Conservation (phyloP, 441 rosid species). For the Populus hybrid region DNA sequence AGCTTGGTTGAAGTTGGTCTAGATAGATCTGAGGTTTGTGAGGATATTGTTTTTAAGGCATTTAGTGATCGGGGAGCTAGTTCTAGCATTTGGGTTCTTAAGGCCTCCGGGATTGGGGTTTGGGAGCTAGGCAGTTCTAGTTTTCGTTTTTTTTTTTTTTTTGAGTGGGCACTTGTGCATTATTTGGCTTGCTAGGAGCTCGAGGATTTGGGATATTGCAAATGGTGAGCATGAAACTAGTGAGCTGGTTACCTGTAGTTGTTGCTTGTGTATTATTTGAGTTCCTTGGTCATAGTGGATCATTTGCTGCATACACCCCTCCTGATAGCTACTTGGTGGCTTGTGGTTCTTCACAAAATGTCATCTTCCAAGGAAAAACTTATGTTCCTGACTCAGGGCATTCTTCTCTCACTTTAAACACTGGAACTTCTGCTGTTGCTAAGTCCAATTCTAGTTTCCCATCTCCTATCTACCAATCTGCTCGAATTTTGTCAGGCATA, state of each 20-base stretch:
- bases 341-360: conserved; percentile 75
- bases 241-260: conserved; percentile 31
- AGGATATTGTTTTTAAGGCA: conserved; percentile 1
- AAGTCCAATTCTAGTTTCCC: conserved; percentile 44
- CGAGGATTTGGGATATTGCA: conserved; percentile 18
- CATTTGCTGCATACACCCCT: conserved; percentile 55
- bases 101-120: background rate
- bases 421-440: conserved; percentile 47
- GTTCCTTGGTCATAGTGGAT: conserved; percentile 28
- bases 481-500: conserved; percentile 67
- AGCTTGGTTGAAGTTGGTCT: conserved; percentile 14
- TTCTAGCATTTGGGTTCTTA: conserved; percentile 13
- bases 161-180: conserved; percentile 20
- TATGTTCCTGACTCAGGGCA: conserved; percentile 73
- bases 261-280: conserved; percentile 37
- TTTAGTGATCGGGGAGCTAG: conserved; percentile 7
- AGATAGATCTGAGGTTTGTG: conserved; percentile 37
- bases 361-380: conserved; percentile 62
- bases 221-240: conserved; percentile 45
- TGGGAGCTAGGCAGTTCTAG: conserved; percentile 9
- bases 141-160: conserved; percentile 3
- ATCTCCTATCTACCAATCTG: conserved; percentile 65
- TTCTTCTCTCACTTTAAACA: conserved; percentile 50
- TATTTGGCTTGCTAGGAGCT: conserved; percentile 12
- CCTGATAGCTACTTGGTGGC: conserved; percentile 73